Conservation (phyloP, 179 eudicot genomes). For the Vitellaria paradoxa region DNA sequence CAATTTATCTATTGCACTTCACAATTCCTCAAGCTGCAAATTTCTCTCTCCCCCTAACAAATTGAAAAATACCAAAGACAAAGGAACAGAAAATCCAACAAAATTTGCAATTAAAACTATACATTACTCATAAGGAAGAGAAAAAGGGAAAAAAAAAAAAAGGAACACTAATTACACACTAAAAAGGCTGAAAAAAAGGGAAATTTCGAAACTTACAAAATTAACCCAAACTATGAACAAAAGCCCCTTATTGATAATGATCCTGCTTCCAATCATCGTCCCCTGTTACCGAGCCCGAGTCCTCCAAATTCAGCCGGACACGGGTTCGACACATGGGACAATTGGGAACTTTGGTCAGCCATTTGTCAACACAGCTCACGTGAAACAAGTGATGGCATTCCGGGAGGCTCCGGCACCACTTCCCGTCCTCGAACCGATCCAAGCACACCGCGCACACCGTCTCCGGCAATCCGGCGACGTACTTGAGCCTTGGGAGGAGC, state of each 20-base stretch:
- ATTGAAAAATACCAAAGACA: too few relatives aligned
- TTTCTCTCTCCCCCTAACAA: too few relatives aligned
- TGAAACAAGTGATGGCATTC: conserved; percentile 61
- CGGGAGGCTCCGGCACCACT: conserved; percentile 46
- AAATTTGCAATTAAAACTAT: too few relatives aligned
- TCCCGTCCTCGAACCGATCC: conserved; percentile 49
- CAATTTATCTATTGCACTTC: neutral
- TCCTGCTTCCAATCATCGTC: conserved; percentile 20
- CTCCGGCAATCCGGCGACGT: neutral
- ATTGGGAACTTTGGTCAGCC: conserved; percentile 51
- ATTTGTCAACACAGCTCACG: conserved; percentile 55
- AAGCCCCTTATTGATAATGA: neutral
- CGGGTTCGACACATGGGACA: conserved; percentile 73
- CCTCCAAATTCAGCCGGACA: conserved; percentile 25
- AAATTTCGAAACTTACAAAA: neutral
- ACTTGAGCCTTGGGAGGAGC: conserved; percentile 15
- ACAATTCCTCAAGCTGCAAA: neutral
- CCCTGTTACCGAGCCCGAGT: neutral
- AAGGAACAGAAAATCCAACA: too few relatives aligned
- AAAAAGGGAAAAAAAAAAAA: too few relatives aligned
- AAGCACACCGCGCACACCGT: conserved; percentile 63
- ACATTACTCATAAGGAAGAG: too few relatives aligned
- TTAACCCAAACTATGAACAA: conserved; percentile 25
- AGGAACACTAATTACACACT: too few relatives aligned
- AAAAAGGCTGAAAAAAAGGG: too few relatives aligned